Evolutionary conservation across 495 filamentous ascomycete species (phyloP).

Genomic region (Pseudomonodictys pantanalensis): DNA sequence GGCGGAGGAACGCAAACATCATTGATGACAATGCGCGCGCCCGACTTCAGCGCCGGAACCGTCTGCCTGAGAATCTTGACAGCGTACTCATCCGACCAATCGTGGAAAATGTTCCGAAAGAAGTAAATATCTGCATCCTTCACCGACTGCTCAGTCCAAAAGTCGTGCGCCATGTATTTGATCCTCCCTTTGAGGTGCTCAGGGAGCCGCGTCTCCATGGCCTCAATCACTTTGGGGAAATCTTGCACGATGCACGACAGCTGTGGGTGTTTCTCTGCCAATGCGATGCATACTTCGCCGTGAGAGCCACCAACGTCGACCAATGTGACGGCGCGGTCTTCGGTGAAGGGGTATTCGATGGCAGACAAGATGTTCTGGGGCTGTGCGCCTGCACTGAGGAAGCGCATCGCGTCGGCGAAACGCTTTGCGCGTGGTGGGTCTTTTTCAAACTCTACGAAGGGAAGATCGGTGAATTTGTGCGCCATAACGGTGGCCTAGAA

Average conservation of each 20-base stretch:
- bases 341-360: no score
- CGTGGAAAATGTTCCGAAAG: conserved; percentile 5
- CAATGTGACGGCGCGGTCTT: no score
- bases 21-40: neutral
- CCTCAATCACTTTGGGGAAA: neutral
- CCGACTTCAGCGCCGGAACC: neutral
- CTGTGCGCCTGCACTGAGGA: no score
- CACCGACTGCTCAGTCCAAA: neutral
- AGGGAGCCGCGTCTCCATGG: neutral
- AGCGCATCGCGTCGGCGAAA: no score
- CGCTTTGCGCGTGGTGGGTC: no score
- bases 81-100: conserved; percentile 5
- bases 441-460: no score
- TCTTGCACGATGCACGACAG: neutral
- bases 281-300: neutral
- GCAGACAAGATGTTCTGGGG: no score
- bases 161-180: conserved; percentile 1
- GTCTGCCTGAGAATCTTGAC: neutral
- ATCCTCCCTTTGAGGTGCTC: neutral
- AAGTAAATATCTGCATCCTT: conserved; percentile 11
- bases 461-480: no score
- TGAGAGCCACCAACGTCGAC: neutral
- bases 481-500: no score
- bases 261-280: neutral
- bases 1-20: neutral